phyloP scores from a whole-genome alignment of 2,329 filamentous ascomycete species.

The Clarireedia homoeocarpa region DNA sequence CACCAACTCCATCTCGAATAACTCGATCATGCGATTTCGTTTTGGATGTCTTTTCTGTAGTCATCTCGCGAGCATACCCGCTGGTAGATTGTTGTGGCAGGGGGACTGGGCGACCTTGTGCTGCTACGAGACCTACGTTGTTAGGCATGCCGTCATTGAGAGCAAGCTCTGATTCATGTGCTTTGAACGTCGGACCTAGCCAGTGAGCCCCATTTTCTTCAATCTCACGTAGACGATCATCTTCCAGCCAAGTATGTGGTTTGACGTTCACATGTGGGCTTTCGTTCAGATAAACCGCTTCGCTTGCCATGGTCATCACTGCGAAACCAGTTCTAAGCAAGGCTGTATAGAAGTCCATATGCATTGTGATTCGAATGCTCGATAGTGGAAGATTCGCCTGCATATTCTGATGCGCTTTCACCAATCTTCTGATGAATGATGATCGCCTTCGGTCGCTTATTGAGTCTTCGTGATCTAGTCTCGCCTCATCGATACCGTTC shows the following conservation, averaged over 20 bases:
- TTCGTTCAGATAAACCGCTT: constrained; percentile 93
- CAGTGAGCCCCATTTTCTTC: constrained; percentile 40
- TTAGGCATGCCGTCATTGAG: constrained; percentile 16
- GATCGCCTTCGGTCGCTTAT: constrained; percentile 23
- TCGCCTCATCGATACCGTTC: constrained; percentile 15
- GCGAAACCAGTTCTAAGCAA: constrained; percentile 80
- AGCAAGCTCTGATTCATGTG: constrained; percentile 20
- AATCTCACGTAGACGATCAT: constrained; percentile 72
- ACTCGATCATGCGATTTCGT: constrained; percentile 36
- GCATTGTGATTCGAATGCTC: constrained; percentile 69
- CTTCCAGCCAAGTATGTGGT: constrained; percentile 83
- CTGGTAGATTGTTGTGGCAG: constrained; percentile 39
- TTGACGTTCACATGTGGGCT: constrained; percentile 68
- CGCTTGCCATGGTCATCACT: constrained; percentile 84
- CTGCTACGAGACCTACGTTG: constrained; percentile 25
- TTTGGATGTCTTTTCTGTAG: constrained; percentile 46
- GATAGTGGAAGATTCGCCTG: constrained; percentile 84
- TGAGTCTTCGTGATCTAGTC: constrained; percentile 32
- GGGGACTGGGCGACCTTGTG: constrained; percentile 23
- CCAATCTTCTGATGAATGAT: constrained; percentile 52
- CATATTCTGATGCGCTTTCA: constrained; percentile 75
- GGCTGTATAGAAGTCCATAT: constrained; percentile 94
- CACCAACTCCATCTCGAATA: constrained; percentile 61
- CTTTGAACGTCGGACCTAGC: constrained; percentile 27
- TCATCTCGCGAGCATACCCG: constrained; percentile 64